Evolutionary conservation across 257 asterid genomes (phyloP), one percentile per base, ranked within the genome.

Genomic region (Thymus mandschuricus): DNA sequence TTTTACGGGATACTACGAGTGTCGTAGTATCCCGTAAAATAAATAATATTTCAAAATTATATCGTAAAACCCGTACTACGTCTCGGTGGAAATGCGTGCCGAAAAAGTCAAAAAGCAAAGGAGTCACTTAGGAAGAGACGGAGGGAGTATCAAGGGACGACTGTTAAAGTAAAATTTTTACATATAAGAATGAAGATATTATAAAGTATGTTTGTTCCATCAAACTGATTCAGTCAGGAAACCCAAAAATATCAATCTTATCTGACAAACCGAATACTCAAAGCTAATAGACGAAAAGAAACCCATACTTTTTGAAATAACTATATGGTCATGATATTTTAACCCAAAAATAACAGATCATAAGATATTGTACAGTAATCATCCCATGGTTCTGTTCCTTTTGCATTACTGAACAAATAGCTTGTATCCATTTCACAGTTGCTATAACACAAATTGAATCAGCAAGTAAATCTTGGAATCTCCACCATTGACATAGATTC

Each of bases 291-390:
- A 45, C 60, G 40, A 27, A 57, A 59, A 15, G 40, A 55, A 68
- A 58, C 30, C 28, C 68, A 10, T 33, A 65, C 50, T 4, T 28
- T 29, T 44, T 11, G 29, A 69, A 52, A 60, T n/a, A 46, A 68
- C 70, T 41, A 30, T 52, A 41, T 45, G 48, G 61, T 21, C 50
- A 12, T 15, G 55, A 65, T 4, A 51, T 58, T 68, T 49, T 31
- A 41, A 58, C 31, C 66, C 66, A 60, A 48, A 30, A 59, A 38
- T 40, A 54, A 60, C 74, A 72, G 46, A 28, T 72, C 31, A 65
- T 29, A 7, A 71, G 51, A 69, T 4, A 33, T 27, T 21, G 45
- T 35, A 5, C 40, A 4, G 63, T 35, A 21, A 60, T 35, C 31
- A 60, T 11, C 64, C 63, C 56, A 21, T 66, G 63, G 31, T 66